A percentile compares a stretch with the other conserved stretches of the same genome.
phyloP scores from a whole-genome alignment of 768 basidiomycete species.

The Crassisporium funariophilum region DNA sequence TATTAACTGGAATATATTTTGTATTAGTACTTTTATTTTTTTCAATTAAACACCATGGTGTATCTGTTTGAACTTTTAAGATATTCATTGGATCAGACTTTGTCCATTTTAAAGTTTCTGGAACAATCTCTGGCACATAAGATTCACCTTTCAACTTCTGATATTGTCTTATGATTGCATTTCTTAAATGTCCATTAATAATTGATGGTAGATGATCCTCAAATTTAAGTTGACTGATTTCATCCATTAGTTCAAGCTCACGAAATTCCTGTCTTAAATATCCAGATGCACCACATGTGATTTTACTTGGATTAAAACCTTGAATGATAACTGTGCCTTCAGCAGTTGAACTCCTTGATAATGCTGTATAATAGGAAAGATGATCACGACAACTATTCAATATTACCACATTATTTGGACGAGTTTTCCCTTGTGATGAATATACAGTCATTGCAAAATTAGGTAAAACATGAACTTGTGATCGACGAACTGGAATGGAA shows the following conservation, averaged over 20 bases:
- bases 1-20: no score
- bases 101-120: no score
- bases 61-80: no score
- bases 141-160: no score
- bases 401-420: conserved; percentile 30
- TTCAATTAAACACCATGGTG: no score
- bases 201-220: no score
- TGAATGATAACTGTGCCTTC: conserved; percentile 33
- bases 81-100: no score
- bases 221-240: conserved; percentile 29
- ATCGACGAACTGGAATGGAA: conserved; percentile 13
- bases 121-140: no score
- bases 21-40: no score
- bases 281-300: conserved; percentile 28
- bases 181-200: no score
- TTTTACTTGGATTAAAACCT: conserved; percentile 19
- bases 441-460: conserved; percentile 40
- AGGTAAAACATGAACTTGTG: conserved; percentile 25
- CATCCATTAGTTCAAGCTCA: conserved; percentile 37
- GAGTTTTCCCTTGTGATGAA: conserved; percentile 33
- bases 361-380: conserved; percentile 30
- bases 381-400: conserved; percentile 19
- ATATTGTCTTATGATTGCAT: no score
- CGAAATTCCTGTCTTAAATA: conserved; percentile 32
- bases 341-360: conserved; percentile 31